A percentile compares a stretch with the other conserved stretches of the same genome.
phyloP scores from a whole-genome alignment of 345 rosid species.

The Salix brachista region DNA sequence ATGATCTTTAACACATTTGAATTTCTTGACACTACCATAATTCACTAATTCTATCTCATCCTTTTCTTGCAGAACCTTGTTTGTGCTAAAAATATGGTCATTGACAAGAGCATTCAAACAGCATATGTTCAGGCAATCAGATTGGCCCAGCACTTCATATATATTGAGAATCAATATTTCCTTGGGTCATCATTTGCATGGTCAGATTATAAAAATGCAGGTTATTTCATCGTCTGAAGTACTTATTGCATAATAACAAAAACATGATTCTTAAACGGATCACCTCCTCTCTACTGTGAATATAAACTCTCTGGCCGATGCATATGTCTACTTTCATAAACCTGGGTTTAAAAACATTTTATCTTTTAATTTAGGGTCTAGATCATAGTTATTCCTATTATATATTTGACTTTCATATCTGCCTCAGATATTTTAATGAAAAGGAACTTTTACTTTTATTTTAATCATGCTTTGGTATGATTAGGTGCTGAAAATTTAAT shows the following conservation, averaged over 20 bases:
- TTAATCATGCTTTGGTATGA: not conserved
- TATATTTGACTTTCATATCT: not conserved
- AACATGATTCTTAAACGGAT: not conserved
- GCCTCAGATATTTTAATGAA: not conserved
- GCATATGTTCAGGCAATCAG: slow-evolving; percentile 89
- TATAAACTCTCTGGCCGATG: not conserved
- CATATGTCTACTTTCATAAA: not conserved
- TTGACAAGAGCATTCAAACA: slow-evolving; percentile 84
- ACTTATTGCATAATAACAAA: not conserved
- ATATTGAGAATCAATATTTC: slow-evolving; percentile 88
- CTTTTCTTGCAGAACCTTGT: slow-evolving; percentile 62
- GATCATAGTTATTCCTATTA: not conserved
- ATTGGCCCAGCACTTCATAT: slow-evolving; percentile 77
- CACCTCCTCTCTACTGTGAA: not conserved
- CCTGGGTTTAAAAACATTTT: not conserved
- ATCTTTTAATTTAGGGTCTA: not conserved
- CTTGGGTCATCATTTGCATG: slow-evolving; percentile 83
- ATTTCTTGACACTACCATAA: not conserved
- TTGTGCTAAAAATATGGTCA: slow-evolving; percentile 76
- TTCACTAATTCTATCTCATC: not conserved
- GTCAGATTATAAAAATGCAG: slow-evolving; percentile 77
- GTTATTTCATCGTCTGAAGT: slow-evolving; percentile 27
- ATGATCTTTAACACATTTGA: not conserved
- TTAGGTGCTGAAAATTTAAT: slow-evolving; percentile 83
- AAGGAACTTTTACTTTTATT: not conserved